These are phyloP conservation scores for Hirsutella rhossiliensis DNA, from an alignment of 2,329 filamentous ascomycete species.

Conservation along the genomic window DNA sequence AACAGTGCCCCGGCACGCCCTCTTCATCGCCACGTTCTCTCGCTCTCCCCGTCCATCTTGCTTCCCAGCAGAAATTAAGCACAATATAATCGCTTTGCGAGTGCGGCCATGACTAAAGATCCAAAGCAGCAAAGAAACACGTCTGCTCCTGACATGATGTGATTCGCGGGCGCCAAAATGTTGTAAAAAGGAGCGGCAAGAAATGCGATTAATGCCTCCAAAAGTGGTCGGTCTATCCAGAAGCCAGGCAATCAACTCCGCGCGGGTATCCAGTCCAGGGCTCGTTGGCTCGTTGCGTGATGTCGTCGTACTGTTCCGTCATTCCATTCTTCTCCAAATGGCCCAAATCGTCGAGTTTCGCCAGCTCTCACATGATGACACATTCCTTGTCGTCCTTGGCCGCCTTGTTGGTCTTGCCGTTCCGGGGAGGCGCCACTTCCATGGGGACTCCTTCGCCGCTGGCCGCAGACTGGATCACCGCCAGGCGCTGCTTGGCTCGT, in stretches of 20 bases:
- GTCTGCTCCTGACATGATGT: too few relatives aligned
- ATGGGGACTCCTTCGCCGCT: conserved; percentile 41
- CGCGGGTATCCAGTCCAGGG: conserved; percentile 3
- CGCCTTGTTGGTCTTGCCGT: conserved; percentile 28
- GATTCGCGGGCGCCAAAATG: too few relatives aligned
- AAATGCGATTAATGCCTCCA: background rate
- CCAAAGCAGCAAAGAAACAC: too few relatives aligned
- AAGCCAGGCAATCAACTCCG: background rate
- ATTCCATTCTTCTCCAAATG: background rate
- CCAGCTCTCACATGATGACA: conserved; percentile 36
- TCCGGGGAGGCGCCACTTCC: conserved; percentile 41
- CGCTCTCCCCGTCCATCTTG: too few relatives aligned
- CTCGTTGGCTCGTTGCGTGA: background rate
- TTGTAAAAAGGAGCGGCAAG: background rate
- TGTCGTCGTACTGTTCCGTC: conserved; percentile 1
- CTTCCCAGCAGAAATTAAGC: too few relatives aligned
- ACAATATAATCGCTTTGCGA: too few relatives aligned
- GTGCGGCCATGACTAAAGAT: too few relatives aligned
- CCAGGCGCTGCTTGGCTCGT: conserved; percentile 73
- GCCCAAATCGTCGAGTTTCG: background rate
- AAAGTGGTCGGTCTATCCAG: background rate
- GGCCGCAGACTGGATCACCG: conserved; percentile 76
- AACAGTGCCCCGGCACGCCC: too few relatives aligned
- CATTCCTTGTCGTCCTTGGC: conserved; percentile 43
- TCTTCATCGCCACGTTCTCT: too few relatives aligned